Evolutionary conservation across 176 grass and related monocot species (phyloP).

Genomic region (sorghum (Sorghum bicolor)): DNA sequence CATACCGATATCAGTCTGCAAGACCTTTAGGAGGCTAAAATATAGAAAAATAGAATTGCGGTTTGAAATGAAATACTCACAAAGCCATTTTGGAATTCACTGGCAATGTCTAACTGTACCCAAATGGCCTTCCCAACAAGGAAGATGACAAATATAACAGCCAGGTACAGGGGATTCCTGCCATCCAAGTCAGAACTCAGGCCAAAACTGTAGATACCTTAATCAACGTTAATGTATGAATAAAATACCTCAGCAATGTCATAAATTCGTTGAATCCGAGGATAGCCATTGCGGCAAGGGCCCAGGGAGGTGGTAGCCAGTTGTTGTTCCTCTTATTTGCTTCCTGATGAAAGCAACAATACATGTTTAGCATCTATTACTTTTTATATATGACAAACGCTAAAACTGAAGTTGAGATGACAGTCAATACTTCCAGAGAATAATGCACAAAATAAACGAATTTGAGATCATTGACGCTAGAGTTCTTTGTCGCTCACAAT

Average conservation of each 20-base stretch:
- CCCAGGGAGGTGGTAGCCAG: conserved; percentile 96
- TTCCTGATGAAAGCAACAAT: conserved; percentile 6
- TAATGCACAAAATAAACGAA: background rate
- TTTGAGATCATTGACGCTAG: background rate
- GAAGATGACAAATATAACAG: conserved; percentile 63
- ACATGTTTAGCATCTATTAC: background rate
- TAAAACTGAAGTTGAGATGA: background rate
- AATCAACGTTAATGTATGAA: background rate
- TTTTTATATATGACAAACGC: background rate
- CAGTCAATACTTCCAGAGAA: background rate
- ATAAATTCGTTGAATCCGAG: conserved; percentile 99
- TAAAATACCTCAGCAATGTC: conserved; percentile 78
- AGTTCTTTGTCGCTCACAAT: background rate
- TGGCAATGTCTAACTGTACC: conserved; percentile 81
- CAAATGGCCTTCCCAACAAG: conserved; percentile 87
- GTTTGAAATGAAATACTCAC: conserved; percentile 61
- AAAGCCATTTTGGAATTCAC: conserved; percentile 73
- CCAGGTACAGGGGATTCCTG: conserved; percentile 81
- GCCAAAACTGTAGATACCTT: background rate
- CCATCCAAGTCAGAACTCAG: conserved; percentile 6
- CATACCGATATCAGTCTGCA: background rate
- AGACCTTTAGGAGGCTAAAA: background rate
- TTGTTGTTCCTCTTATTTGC: conserved; percentile 34
- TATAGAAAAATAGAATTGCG: background rate
- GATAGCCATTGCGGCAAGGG: conserved; percentile 76